Conservation (phyloP, 2,329 filamentous ascomycete genomes). For the Aureobasidium sp. region DNA sequence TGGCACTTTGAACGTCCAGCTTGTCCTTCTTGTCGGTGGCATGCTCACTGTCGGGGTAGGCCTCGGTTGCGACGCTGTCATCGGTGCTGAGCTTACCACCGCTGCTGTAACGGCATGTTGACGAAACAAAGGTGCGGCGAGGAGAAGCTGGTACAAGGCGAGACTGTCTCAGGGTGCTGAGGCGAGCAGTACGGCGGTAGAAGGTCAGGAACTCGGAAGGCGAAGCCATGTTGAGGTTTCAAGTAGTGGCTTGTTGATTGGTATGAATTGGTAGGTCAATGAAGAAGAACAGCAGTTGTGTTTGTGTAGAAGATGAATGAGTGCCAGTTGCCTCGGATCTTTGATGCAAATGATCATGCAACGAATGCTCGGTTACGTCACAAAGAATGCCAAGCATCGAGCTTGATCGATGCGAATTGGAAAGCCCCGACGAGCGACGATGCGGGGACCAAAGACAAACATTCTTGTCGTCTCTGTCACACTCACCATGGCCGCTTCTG, state of each 20-base stretch:
- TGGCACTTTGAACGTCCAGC: slow-evolving; percentile 27
- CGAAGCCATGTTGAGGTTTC: slow-evolving; percentile 18
- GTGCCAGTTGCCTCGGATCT: neutral
- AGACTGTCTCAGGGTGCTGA: slow-evolving; percentile 8
- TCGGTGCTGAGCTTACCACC: slow-evolving; percentile 9
- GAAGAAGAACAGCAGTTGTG: neutral
- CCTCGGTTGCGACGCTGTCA: slow-evolving; percentile 5
- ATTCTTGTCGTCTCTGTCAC: neutral
- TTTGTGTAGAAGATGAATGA: neutral
- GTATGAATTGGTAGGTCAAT: neutral
- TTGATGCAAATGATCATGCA: neutral
- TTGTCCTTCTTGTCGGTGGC: slow-evolving; percentile 26
- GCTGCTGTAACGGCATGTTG: slow-evolving; percentile 1
- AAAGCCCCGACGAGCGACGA: neutral
- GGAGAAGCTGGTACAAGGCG: slow-evolving; percentile 2
- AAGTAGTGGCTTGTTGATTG: neutral
- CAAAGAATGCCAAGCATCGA: neutral
- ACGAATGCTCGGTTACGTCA: neutral
- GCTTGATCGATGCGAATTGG: neutral
- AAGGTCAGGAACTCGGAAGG: slow-evolving; percentile 32
- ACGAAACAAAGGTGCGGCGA: slow-evolving; percentile 9
- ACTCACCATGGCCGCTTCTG: neutral
- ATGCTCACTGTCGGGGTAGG: slow-evolving; percentile 20
- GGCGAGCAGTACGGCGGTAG: slow-evolving; percentile 23
- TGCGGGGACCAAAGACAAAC: neutral